Base-by-base conservation (phyloP, 495 filamentous ascomycete genomes). In the Darksidea phi region DNA sequence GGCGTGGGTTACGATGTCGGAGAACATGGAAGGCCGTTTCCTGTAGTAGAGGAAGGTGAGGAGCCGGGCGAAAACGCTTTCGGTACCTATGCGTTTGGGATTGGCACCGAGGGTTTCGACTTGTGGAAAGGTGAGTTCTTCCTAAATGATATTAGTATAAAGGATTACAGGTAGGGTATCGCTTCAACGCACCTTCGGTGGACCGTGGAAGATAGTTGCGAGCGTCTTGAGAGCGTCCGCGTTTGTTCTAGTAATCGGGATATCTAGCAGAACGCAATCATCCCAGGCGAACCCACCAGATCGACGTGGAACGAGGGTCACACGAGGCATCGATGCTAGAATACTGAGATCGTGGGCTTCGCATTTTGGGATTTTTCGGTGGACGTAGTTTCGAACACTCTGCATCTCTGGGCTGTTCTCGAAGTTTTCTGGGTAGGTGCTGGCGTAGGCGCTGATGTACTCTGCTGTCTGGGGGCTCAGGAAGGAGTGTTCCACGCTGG, bases 371-470 rank as follows among this genome's bases (percentile, higher is more conserved):
- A 63, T 69, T 6, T 54, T 52, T 10, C 42, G 48, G 21, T 65
- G 51, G 24, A 86, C 72, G n/a, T 76, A 77, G 4, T 75, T 64
- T 28, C 81, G 69, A 46, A 85, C 79, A 2, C 68, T 67, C 21
- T 77, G 72, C n/a, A 78, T 61, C 15, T 80, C 63, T 1, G 76
- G 71, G 47, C 73, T 78, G 18, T 75, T 71, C 23, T 84, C 71
- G 54, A 85, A 75, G 65, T 85, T 79, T 42, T 80, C 77, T 7
- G 82, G 79, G 59, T 83, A 85, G 5, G 67, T 66, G 38, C 79
- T 75, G 23, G 79, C 79, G 65, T 85, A 88, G 50, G 76, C 77
- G 15, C 78, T 70, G 43, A 86, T 73, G 70, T 88, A 88, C 47
- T 79, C 74, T 63, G 82, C 84, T 15, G 83, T 74, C 0, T 77